phyloP scores from a whole-genome alignment of 2,329 filamentous ascomycete genomes.

The Pseudocercospora vitis region DNA sequence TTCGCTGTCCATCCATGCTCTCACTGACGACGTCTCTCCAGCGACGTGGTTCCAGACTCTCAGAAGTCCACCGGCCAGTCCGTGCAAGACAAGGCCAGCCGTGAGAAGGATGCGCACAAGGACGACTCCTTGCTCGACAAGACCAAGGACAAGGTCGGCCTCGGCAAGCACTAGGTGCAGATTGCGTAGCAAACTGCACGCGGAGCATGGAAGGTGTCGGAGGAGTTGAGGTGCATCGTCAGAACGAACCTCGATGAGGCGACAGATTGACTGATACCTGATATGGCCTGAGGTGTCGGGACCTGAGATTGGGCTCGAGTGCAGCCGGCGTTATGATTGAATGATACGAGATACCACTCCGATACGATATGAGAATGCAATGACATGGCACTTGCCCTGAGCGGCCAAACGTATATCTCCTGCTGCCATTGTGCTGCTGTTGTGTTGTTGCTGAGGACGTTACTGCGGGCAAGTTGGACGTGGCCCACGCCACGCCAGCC shows the following conservation, averaged over 20 bases:
- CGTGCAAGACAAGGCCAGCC: slow-evolving; percentile 51
- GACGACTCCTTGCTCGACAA: slow-evolving; percentile 45
- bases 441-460: too few species aligned
- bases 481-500: too few species aligned
- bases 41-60: slow-evolving; percentile 52
- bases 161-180: slow-evolving; percentile 36
- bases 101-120: slow-evolving; percentile 45
- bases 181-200: too few species aligned
- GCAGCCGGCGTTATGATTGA: neutral
- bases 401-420: too few species aligned
- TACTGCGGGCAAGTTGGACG: too few species aligned
- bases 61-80: slow-evolving; percentile 58
- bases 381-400: neutral
- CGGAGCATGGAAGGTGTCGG: too few species aligned
- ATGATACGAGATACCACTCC: neutral
- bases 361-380: slow-evolving; percentile 1
- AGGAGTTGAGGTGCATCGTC: too few species aligned
- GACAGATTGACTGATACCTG: too few species aligned
- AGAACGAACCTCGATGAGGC: too few species aligned
- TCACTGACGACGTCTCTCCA: slow-evolving; percentile 33
- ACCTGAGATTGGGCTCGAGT: too few species aligned
- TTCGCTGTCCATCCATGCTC: neutral
- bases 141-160: slow-evolving; percentile 50
- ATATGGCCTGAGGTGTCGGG: too few species aligned
- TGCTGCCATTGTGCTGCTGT: neutral